A percentile compares a stretch with the other conserved stretches of the same genome.
phyloP scores from a whole-genome alignment of 2,329 filamentous ascomycete species.

The Rachicladosporium sp. region DNA sequence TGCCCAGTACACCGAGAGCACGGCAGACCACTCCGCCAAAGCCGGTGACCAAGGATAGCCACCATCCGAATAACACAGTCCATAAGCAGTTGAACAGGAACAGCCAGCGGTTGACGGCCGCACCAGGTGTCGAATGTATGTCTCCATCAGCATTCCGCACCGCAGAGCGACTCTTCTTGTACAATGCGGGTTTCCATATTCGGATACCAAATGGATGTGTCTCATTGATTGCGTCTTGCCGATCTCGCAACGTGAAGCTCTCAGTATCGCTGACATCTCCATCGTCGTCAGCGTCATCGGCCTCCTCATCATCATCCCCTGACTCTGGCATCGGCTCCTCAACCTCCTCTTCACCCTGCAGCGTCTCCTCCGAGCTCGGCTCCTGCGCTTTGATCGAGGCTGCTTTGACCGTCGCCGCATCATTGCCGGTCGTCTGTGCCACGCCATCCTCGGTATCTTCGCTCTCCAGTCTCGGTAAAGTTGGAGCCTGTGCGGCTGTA shows the following conservation, averaged over 20 bases:
- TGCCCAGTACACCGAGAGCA: conserved; percentile 62
- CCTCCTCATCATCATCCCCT: conserved; percentile 34
- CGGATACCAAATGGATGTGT: conserved; percentile 98
- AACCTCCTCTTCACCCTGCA: conserved; percentile 29
- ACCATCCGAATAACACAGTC: conserved; percentile 92
- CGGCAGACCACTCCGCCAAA: conserved; percentile 68
- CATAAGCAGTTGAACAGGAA: conserved; percentile 81
- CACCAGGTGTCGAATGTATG: conserved; percentile 88
- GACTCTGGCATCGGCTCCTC: conserved; percentile 20
- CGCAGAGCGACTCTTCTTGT: conserved; percentile 94
- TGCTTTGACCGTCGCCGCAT: conserved; percentile 9
- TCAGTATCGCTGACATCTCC: conserved; percentile 77
- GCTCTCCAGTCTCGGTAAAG: conserved; percentile 38
- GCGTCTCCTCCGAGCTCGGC: conserved; percentile 26
- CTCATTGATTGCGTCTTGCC: conserved; percentile 95
- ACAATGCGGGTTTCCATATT: conserved; percentile 95
- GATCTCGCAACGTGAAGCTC: conserved; percentile 93
- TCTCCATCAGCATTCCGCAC: conserved; percentile 93
- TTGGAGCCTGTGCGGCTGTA: conserved; percentile 30
- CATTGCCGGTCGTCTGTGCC: conserved; percentile 15
- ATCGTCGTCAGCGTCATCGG: conserved; percentile 47
- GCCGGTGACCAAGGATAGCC: conserved; percentile 69
- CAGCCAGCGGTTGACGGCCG: conserved; percentile 71
- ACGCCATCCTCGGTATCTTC: conserved; percentile 19
- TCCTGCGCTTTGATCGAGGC: conserved; percentile 11